Percentiles rank a stretch among this genome's conserved stretches.
These are phyloP conservation scores for Sugiyamaella mastotermitis DNA, from an alignment of 805 yeast species.

Conservation along the genomic window DNA sequence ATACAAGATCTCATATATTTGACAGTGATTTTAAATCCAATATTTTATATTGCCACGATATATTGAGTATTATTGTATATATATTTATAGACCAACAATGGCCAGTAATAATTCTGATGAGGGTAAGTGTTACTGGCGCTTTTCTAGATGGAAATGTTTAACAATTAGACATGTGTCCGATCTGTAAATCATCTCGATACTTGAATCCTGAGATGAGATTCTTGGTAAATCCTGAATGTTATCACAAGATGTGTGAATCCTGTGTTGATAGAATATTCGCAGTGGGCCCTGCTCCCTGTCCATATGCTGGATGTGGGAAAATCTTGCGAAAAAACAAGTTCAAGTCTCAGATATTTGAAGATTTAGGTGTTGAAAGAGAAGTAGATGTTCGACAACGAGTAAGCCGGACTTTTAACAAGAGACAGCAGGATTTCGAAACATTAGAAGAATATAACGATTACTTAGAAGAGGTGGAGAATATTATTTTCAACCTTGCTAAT, in stretches of 20 bases:
- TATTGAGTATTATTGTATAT: too few species aligned
- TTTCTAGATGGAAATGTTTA: too few species aligned
- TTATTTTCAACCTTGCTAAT: slow-evolving; percentile 69
- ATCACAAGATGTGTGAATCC: slow-evolving; percentile 92
- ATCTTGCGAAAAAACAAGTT: slow-evolving; percentile 81
- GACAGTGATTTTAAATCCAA: too few species aligned
- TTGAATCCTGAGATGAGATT: slow-evolving; percentile 89
- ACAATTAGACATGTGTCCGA: slow-evolving; percentile 93
- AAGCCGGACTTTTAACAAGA: slow-evolving; percentile 69
- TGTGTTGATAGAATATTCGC: slow-evolving; percentile 95
- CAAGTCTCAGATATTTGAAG: slow-evolving; percentile 90
- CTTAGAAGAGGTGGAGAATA: slow-evolving; percentile 76
- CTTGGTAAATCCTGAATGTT: slow-evolving; percentile 93
- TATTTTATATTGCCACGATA: too few species aligned
- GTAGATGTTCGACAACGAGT: slow-evolving; percentile 85
- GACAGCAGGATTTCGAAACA: slow-evolving; percentile 61
- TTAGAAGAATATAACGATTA: slow-evolving; percentile 65
- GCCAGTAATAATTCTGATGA: neutral
- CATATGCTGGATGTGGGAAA: slow-evolving; percentile 85
- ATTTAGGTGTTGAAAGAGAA: slow-evolving; percentile 82
- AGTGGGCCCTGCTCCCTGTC: slow-evolving; percentile 95
- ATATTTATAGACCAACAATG: neutral
- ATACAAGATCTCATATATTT: too few species aligned
- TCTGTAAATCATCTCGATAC: slow-evolving; percentile 92
- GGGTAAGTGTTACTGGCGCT: neutral